These are phyloP conservation scores for Arxiozyma bovina DNA, from an alignment of 1,139 yeast genomes.

Conservation along the genomic window DNA sequence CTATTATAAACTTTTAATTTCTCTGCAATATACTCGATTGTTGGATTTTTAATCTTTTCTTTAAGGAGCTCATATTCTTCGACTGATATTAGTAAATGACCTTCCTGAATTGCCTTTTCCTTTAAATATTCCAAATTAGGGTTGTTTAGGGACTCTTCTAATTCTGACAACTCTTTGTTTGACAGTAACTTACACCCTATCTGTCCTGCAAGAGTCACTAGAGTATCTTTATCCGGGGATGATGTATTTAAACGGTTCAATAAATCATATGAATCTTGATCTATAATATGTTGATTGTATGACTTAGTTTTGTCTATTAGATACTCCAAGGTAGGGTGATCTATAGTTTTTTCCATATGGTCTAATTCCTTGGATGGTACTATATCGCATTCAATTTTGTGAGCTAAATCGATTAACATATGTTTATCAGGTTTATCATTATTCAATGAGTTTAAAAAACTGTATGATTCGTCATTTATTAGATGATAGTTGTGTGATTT, in stretches of 20 bases:
- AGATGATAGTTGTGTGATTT: slow-evolving; percentile 2
- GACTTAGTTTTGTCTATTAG: slow-evolving; percentile 4
- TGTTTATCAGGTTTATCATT: slow-evolving; percentile 1
- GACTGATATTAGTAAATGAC: slow-evolving; percentile 29
- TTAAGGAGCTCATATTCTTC: slow-evolving; percentile 25
- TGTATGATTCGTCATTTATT: slow-evolving; percentile 10
- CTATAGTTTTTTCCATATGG: slow-evolving; percentile 2
- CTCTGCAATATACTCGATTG: slow-evolving; percentile 4
- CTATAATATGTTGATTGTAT: not conserved
- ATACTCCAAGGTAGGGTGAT: slow-evolving; percentile 6
- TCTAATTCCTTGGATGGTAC: not conserved
- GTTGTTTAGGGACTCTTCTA: slow-evolving; percentile 4
- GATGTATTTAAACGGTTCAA: not conserved
- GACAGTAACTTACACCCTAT: not conserved
- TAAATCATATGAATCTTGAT: slow-evolving; percentile 1
- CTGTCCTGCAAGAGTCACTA: not conserved
- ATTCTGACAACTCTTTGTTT: slow-evolving; percentile 2
- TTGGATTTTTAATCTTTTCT: slow-evolving; percentile 7
- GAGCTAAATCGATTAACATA: not conserved
- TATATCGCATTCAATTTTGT: not conserved
- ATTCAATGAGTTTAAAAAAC: not conserved
- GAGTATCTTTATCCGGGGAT: not conserved
- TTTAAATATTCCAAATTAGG: slow-evolving; percentile 24
- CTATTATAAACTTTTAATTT: not conserved
- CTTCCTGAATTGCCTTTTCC: slow-evolving; percentile 6